These are phyloP conservation scores for Fusarium nurragi DNA, from an alignment of 2,329 filamentous ascomycete genomes.

Conservation along the genomic window DNA sequence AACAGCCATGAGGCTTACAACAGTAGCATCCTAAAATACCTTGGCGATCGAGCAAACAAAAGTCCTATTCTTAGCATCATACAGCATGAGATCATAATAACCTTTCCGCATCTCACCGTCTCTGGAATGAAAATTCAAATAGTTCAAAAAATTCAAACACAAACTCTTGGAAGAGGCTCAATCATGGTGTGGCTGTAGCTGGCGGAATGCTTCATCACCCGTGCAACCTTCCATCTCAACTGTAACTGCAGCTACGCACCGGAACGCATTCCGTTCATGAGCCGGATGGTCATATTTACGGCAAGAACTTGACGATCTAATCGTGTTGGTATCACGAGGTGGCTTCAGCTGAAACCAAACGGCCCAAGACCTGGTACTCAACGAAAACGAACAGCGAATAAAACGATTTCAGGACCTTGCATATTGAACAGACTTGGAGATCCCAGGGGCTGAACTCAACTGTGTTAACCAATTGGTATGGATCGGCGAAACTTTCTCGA, in stretches of 20 bases:
- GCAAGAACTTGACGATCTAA: neutral
- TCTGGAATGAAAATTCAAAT: constrained; percentile 12
- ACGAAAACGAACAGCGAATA: constrained; percentile 11
- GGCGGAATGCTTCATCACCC: neutral
- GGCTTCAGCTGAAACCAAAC: constrained; percentile 8
- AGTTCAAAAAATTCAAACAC: neutral
- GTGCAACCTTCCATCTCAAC: constrained; percentile 3
- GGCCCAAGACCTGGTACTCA: neutral
- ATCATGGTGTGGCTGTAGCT: neutral
- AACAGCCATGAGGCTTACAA: neutral
- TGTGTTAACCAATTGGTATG: constrained; percentile 11
- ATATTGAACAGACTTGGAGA: neutral
- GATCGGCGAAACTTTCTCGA: constrained; percentile 4
- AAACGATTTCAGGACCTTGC: constrained; percentile 8
- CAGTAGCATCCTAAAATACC: neutral
- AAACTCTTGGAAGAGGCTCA: neutral
- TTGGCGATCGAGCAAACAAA: neutral
- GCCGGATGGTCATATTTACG: neutral
- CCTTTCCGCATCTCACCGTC: neutral
- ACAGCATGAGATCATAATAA: neutral
- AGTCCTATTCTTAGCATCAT: constrained; percentile 16
- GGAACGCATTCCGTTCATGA: constrained; percentile 3
- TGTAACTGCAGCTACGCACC: constrained; percentile 3
- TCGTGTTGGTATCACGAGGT: neutral
- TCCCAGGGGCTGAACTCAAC: neutral